Base-by-base conservation (phyloP, 495 filamentous ascomycete genomes). In the Penicillium cinerascens region DNA sequence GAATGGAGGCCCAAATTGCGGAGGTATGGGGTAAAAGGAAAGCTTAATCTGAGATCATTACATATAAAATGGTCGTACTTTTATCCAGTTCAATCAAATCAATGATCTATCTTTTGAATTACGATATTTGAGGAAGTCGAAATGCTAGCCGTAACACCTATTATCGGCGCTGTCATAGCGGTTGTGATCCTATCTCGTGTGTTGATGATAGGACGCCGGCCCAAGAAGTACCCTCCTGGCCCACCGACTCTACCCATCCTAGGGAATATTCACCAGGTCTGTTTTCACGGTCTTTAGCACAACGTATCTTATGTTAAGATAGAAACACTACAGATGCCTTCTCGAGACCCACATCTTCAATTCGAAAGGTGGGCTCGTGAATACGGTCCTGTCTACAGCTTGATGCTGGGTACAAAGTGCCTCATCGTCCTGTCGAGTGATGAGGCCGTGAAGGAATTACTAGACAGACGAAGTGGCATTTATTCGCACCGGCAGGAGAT, bases 351-450 rank as follows among this genome's bases (percentile, higher is more conserved):
- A 0, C 60, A 65, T 45, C 49, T 61, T 4, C 67, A 85, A 59
- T 83, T 86, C 48, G 70, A 80, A 37, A 78, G 82, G 55, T 88
- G 84, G 85, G 74, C 74, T 38, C 73, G 81, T 41, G 63, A 77
- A 51, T 86, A 84, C 56, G 85, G 84, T 0, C 80, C 82, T 3
- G 79, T 88, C 37, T 87, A 83, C 59, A 72, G 82, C 52, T 71
- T 79, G 16, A 69, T 81, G 42, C 74, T 84, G 11, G 82, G 80
- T 27, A 81, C 81, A 11, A 71, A 69, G 39, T 73, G 73, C 16
- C 73, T 83, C 43, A 80, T 87, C 36, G 80, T 84, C 65, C 79
- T 87, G 26, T 81, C 79, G 0, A 77, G 75, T 7, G 80, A 83
- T 26, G 62, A 76, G 21, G 69, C 83, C 5, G 79, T 83, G 15